A percentile compares a stretch with the other conserved stretches of the same genome.
These are phyloP conservation scores for Hanseniaspora lachancei DNA, from an alignment of 805 yeast genomes.

Conservation along the genomic window DNA sequence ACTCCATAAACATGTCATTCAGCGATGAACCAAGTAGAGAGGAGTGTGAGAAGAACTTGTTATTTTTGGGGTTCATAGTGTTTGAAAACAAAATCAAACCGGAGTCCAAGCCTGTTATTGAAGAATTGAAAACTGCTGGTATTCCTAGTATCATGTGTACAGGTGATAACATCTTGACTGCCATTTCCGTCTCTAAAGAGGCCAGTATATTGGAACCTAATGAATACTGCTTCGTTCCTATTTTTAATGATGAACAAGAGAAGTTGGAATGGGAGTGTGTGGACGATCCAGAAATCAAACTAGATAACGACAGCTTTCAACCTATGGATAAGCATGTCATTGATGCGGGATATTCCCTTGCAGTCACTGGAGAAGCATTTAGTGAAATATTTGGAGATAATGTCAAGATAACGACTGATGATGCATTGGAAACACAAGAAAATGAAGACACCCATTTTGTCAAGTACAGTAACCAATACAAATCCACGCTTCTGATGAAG, in stretches of 20 bases:
- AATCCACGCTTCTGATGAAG: conserved; percentile 50
- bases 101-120: conserved; percentile 49
- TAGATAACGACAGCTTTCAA: conserved; percentile 54
- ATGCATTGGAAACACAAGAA: conserved; percentile 21
- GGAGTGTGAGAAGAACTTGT: conserved; percentile 53
- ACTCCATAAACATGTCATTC: conserved; percentile 29
- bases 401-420: conserved; percentile 15
- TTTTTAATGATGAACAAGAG: conserved; percentile 30
- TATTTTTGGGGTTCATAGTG: conserved; percentile 74
- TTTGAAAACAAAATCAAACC: conserved; percentile 83
- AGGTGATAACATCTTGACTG: conserved; percentile 91
- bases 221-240: conserved; percentile 48
- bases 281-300: conserved; percentile 37
- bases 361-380: conserved; percentile 88
- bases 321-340: conserved; percentile 26
- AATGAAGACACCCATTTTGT: conserved; percentile 1
- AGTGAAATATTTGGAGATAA: conserved; percentile 48
- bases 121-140: conserved; percentile 48
- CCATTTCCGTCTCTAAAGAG: conserved; percentile 82
- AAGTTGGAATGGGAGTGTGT: conserved; percentile 55
- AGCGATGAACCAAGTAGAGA: conserved; percentile 44
- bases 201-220: conserved; percentile 48
- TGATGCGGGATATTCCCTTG: conserved; percentile 45
- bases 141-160: conserved; percentile 91
- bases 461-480: conserved; percentile 28